Evolutionary conservation across 768 basidiomycete genomes (phyloP).

Genomic region (Trametes cubensis): DNA sequence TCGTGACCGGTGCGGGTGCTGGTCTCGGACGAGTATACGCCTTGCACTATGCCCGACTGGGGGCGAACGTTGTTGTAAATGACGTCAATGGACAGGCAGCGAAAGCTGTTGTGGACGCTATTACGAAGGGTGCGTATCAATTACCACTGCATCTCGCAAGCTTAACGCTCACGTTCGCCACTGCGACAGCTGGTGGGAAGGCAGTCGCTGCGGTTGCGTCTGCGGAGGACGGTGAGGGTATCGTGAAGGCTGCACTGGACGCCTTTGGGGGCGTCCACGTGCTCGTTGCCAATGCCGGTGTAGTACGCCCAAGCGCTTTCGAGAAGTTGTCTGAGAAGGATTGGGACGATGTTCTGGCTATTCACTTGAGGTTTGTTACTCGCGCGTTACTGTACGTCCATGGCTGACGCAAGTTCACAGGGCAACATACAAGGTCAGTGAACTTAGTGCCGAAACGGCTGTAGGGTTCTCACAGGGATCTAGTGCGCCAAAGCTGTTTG

Average conservation of each 20-base stretch:
- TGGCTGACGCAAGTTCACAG: slow-evolving; percentile 35
- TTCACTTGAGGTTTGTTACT: slow-evolving; percentile 66
- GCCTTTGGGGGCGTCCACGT: slow-evolving; percentile 88
- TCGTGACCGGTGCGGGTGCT: slow-evolving; percentile 93
- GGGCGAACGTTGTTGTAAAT: slow-evolving; percentile 97
- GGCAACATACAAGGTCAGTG: slow-evolving; percentile 81
- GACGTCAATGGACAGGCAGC: slow-evolving; percentile 90
- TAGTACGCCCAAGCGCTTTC: slow-evolving; percentile 93
- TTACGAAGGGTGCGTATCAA: slow-evolving; percentile 66
- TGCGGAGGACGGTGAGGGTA: slow-evolving; percentile 87
- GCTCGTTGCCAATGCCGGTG: slow-evolving; percentile 91
- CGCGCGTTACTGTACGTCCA: background rate
- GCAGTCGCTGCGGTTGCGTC: slow-evolving; percentile 83
- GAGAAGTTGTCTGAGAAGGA: slow-evolving; percentile 85
- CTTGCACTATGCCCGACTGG: slow-evolving; percentile 85
- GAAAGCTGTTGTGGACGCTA: slow-evolving; percentile 82
- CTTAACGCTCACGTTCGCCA: background rate
- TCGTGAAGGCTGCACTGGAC: slow-evolving; percentile 85
- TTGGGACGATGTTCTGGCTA: slow-evolving; percentile 90
- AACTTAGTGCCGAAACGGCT: background rate
- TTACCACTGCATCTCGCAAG: too few relatives aligned
- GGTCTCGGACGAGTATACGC: slow-evolving; percentile 94
- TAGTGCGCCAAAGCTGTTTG: slow-evolving; percentile 93
- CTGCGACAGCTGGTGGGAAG: slow-evolving; percentile 76
- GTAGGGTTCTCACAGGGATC: background rate